A percentile compares a stretch with the other conserved stretches of the same genome.
phyloP scores from a whole-genome alignment of 768 basidiomycete genomes.

The Trametes cingulata region DNA sequence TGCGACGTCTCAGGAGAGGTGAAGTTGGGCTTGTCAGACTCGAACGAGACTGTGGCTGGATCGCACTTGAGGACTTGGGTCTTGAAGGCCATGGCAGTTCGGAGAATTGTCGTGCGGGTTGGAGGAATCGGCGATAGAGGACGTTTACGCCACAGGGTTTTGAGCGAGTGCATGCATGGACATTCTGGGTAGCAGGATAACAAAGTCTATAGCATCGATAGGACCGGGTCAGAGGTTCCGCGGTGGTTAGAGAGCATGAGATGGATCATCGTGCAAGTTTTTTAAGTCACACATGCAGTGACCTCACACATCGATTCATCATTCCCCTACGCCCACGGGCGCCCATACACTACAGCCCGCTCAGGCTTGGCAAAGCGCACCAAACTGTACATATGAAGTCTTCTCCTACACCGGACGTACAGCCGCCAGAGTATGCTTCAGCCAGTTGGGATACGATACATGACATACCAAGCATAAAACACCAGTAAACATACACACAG shows the following conservation, averaged over 20 bases:
- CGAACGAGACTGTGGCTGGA: slow-evolving; percentile 60
- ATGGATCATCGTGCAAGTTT: neutral
- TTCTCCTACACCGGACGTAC: neutral
- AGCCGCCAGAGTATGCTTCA: neutral
- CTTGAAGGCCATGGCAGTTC: slow-evolving; percentile 24
- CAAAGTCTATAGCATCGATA: slow-evolving; percentile 1
- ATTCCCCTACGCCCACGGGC: neutral
- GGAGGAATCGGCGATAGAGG: neutral
- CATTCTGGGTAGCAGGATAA: slow-evolving; percentile 2
- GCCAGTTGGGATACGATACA: neutral
- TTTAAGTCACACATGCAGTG: slow-evolving; percentile 5
- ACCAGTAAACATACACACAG: slow-evolving; percentile 1
- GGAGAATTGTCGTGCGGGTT: neutral
- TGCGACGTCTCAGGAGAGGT: slow-evolving; percentile 50
- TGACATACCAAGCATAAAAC: neutral
- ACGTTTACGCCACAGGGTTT: slow-evolving; percentile 4
- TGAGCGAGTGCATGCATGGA: slow-evolving; percentile 12
- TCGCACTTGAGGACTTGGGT: slow-evolving; percentile 62
- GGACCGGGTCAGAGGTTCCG: slow-evolving; percentile 3
- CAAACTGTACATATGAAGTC: neutral
- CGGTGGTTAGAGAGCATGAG: neutral
- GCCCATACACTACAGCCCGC: neutral
- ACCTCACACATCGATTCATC: slow-evolving; percentile 9
- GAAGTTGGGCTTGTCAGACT: slow-evolving; percentile 48
- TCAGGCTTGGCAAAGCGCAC: no score